Percentiles rank a stretch among this genome's conserved stretches.
Evolutionary conservation across 805 yeast genomes (phyloP).

Genomic region (Yarrowia sp.): DNA sequence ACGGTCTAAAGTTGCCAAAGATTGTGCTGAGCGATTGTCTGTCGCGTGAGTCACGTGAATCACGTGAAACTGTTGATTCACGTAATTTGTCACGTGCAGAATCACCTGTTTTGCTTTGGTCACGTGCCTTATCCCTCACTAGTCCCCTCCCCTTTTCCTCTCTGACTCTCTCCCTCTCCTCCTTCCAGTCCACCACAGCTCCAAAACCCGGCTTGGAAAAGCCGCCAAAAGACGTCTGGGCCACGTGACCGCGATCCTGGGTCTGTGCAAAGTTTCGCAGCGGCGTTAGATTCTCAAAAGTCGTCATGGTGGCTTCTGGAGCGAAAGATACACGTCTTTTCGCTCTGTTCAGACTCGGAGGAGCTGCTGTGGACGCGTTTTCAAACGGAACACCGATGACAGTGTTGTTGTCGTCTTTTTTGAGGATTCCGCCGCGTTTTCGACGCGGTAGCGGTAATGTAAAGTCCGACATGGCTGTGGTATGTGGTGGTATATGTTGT

Average conservation of each 20-base stretch:
- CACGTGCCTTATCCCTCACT: not conserved
- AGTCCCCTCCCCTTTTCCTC: not conserved
- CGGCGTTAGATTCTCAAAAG: constrained; percentile 6
- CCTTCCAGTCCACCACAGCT: not conserved
- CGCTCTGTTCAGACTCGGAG: not conserved
- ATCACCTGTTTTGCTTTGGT: too few species aligned
- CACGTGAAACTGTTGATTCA: too few species aligned
- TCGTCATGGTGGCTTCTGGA: constrained; percentile 23
- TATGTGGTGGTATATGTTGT: not conserved
- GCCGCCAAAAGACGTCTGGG: not conserved
- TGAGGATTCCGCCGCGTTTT: constrained; percentile 17
- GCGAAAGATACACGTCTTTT: constrained; percentile 9
- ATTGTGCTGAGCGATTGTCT: not conserved
- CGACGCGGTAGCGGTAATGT: not conserved
- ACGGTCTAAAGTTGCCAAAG: constrained; percentile 19
- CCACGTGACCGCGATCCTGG: not conserved
- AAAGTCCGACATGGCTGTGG: constrained; percentile 13
- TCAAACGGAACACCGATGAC: constrained; percentile 13
- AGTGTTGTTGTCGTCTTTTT: constrained; percentile 22
- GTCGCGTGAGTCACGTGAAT: not conserved
- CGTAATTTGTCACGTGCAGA: too few species aligned
- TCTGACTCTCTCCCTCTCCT: not conserved
- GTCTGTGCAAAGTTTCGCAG: not conserved
- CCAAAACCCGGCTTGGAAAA: constrained; percentile 2
- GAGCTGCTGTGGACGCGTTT: not conserved